Base-by-base conservation (phyloP, 2,329 filamentous ascomycete genomes). In the Bipolaris oryzae region DNA sequence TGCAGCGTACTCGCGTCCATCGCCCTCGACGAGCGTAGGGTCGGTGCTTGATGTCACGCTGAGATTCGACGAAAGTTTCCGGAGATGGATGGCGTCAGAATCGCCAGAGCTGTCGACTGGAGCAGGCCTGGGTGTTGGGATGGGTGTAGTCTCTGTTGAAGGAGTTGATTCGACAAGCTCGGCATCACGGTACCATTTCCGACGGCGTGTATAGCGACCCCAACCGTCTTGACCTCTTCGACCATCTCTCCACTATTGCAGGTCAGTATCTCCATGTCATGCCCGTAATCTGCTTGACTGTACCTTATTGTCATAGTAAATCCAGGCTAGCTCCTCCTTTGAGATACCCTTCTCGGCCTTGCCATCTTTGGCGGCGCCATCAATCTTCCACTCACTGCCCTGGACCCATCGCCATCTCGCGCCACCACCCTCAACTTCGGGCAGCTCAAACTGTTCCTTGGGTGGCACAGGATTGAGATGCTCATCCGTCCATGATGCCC, bases 231-330 rank as follows among this genome's bases (percentile, higher is more conserved):
- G 84, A 3, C 91, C 91, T 57, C 92, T 85, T 15, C 90, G 89
- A 16, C 93, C 93, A 66, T 91, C 89, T 74, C 92, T 89, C 95
- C 95, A 99, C 89, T 96, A 21, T 20, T 5, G 15, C 6, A 15
- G 15, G 28, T 72, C 44, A 74, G 64, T 50, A 23, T 53, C 4
- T 7, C 28, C 33, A 38, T 15, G n/a, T 46, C 15, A 13, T 42
- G 10, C n/a, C 9, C 37, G 7, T 18, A 35, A 33, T 1, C 1
- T 11, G 33, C 5, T 37, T 0, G 34, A 28, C 52, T 11, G 20
- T 79, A 92, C 91, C 87, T 96, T 97, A 74, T 94, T 98, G 71
- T 99, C 95, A 73, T 97, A 99, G 76, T 95, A 99, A 35, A 96
- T 91, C 95, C 95, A 99, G 1, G 93, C 95, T 65, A 88, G 87